Conservation (phyloP, 352 stramenopile genomes). For the Phytophthora syringae region DNA sequence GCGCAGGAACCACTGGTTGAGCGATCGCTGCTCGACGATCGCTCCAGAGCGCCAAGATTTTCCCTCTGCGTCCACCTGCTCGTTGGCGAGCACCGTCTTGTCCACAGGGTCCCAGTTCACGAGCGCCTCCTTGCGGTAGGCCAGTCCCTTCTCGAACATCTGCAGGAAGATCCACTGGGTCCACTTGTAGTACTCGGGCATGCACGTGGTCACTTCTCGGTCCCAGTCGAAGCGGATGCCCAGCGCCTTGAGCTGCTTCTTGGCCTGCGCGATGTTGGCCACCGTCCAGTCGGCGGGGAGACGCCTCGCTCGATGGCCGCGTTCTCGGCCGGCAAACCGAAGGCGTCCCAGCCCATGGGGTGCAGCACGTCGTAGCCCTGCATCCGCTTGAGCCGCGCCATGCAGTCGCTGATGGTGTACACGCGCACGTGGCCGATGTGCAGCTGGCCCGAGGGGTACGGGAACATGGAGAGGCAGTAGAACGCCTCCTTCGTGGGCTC, state of each 20-base stretch:
- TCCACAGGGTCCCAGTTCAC: conserved; percentile 99
- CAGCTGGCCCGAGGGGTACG: conserved; percentile 97
- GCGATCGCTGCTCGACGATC: conserved; percentile 93
- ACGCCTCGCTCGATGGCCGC: conserved; percentile 98
- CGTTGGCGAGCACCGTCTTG: conserved; percentile 99
- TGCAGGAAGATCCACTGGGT: conserved; percentile 99
- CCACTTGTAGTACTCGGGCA: conserved; percentile 98
- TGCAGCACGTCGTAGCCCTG: conserved; percentile 97
- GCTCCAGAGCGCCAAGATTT: conserved; percentile 96
- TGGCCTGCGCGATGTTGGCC: conserved; percentile 98
- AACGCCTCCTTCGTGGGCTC: conserved; percentile 57
- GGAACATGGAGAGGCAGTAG: conserved; percentile 98
- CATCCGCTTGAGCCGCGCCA: conserved; percentile 98
- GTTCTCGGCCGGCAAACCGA: conserved; percentile 99
- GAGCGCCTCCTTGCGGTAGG: conserved; percentile 95
- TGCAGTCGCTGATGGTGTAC: conserved; percentile 99
- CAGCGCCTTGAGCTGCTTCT: conserved; percentile 95
- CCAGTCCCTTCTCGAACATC: conserved; percentile 96
- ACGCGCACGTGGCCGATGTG: conserved; percentile 99
- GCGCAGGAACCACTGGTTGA: conserved; percentile 98
- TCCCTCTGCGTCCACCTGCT: conserved; percentile 96
- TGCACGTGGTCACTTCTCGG: conserved; percentile 96
- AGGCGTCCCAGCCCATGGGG: conserved; percentile 99
- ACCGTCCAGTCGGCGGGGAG: conserved; percentile 95
- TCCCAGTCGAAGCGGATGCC: conserved; percentile 99